Evolutionary conservation across 2,329 filamentous ascomycete genomes (phyloP), one percentile per base, ranked within the genome.

Genomic region (Fusarium nodosum): DNA sequence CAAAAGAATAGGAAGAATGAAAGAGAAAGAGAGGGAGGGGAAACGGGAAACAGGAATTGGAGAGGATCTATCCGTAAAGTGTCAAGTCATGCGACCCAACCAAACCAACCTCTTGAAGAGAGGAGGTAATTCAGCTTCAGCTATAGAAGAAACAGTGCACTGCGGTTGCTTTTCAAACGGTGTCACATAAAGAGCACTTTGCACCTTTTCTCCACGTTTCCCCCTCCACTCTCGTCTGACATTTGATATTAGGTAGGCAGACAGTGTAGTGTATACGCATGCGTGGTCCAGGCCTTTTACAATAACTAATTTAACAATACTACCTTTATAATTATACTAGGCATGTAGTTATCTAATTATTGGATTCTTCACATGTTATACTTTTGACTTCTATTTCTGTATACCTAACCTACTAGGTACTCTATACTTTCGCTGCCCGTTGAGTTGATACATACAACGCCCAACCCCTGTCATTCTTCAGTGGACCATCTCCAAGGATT

Each of bases 41-140:
- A 31, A 22, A 39, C 28, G 41, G 26, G 41, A 47, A 41, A 51
- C 48, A 16, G 48, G 42, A 44, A 28, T 53, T 44, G 44, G 50
- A 69, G 55, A 22, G 60, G 56, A 52, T 39, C 31, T 31, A 30
- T 30, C 28, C 28, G 28, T 11, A 42, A 44, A 31, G 24, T 16
- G 45, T 31, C 44, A 68, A 59, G 66, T 69, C 67, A 69, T 69
- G 67, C 67, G 67, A 69, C 66, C 54, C 48, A 12, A 38, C 10
- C 33, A 16, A 31, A 41, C 45, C 53, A 63, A 50, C 61, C 60
- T 52, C 47, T 57, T 34, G 24, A 39, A 31, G 22, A 54, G 46
- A 33, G 31, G 46, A 50, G 33, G 48, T n/a, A 67, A 30, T 30
- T 30, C 28, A 30, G 28, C 10, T 51, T 66, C 66, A 67, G 66